Conservation (phyloP, 176 grass and related monocot genomes). For the Rhipidocladum racemiflorum region DNA sequence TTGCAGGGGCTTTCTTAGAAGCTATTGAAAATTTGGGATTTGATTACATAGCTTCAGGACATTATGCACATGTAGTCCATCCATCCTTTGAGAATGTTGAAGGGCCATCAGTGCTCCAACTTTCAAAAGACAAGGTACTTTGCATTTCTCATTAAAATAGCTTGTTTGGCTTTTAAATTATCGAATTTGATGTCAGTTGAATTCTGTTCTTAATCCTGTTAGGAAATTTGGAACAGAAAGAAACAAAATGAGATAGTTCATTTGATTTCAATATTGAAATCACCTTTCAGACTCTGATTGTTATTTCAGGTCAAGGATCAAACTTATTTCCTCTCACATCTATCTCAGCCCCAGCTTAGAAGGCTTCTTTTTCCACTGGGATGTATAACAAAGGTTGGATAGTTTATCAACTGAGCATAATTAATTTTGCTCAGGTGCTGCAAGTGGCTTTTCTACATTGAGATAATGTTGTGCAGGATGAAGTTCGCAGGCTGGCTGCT, state of each 20-base stretch:
- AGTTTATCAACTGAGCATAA: neutral
- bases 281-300: conserved; percentile 14
- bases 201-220: neutral
- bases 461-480: conserved; percentile 49
- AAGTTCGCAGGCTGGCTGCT: conserved; percentile 70
- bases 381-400: conserved; percentile 67
- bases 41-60: conserved; percentile 93
- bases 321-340: conserved; percentile 95
- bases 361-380: conserved; percentile 95
- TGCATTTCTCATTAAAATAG: neutral
- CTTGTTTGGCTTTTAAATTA: neutral
- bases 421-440: neutral
- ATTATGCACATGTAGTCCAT: conserved; percentile 87
- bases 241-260: neutral
- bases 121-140: conserved; percentile 78
- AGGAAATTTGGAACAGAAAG: neutral
- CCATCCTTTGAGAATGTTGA: conserved; percentile 37
- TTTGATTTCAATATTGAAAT: conserved; percentile 20
- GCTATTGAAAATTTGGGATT: conserved; percentile 71
- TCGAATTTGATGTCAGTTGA: neutral
- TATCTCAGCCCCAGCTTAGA: conserved; percentile 79
- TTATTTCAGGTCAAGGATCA: conserved; percentile 87
- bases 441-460: neutral
- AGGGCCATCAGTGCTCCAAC: conserved; percentile 52
- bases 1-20: conserved; percentile 83